Percentiles rank a stretch among this genome's conserved stretches.
Evolutionary conservation across 108 stramenopile species (phyloP).

Genomic region (Aureococcus anophagefferens): DNA sequence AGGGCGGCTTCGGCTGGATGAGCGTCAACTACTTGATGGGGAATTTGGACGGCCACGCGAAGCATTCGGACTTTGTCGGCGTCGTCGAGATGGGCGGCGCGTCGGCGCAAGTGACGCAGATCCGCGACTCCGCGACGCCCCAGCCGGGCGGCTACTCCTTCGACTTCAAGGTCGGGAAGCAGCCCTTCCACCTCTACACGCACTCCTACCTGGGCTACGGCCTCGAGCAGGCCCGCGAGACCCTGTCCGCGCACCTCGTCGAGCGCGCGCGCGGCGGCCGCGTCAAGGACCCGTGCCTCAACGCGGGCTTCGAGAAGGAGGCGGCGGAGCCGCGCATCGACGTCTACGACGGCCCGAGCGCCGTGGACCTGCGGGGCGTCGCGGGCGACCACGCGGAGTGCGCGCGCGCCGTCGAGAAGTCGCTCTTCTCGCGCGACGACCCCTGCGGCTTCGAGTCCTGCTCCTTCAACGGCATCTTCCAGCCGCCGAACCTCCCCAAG

Average conservation of each 20-base stretch:
- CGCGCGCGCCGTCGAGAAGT: background rate
- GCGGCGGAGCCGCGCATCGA: no score
- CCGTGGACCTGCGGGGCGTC: background rate
- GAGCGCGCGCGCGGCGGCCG: no score
- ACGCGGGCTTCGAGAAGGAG: background rate
- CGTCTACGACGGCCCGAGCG: background rate
- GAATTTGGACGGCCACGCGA: background rate
- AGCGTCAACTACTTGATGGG: constrained; percentile 15
- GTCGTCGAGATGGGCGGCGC: constrained; percentile 32
- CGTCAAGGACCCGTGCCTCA: background rate
- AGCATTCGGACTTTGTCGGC: background rate
- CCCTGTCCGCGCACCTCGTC: background rate
- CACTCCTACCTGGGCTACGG: constrained; percentile 29
- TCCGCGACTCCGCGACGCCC: background rate
- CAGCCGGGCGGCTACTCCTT: background rate
- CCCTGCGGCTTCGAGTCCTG: background rate
- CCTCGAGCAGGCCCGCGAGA: constrained; percentile 6
- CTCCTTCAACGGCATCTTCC: constrained; percentile 18
- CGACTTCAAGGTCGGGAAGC: background rate
- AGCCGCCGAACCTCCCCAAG: constrained; percentile 7
- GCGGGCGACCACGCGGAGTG: background rate
- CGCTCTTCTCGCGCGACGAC: background rate
- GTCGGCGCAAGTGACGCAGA: constrained; percentile 21
- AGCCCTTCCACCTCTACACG: constrained; percentile 17
- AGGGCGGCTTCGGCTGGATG: constrained; percentile 34